Percentiles rank a stretch among this genome's conserved stretches.
Evolutionary conservation across 805 yeast species (phyloP).

Genomic region (Metschnikowia aberdeeniae): DNA sequence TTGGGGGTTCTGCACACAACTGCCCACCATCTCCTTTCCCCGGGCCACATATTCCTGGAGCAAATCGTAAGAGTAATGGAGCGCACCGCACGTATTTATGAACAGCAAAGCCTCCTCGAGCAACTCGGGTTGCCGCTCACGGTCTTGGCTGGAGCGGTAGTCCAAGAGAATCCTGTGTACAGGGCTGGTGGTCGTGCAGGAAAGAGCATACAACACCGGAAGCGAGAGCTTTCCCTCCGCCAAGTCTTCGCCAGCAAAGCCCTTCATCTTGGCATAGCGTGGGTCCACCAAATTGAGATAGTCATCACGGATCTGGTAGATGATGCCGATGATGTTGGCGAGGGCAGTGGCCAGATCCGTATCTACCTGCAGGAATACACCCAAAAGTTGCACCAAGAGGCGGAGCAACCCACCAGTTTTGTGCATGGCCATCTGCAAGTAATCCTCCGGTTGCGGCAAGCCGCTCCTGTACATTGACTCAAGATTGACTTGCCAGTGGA

Average conservation of each 20-base stretch:
- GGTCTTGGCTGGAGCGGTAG: slow-evolving; percentile 4
- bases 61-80: slow-evolving; percentile 22
- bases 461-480: slow-evolving; percentile 7
- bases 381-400: slow-evolving; percentile 65
- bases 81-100: slow-evolving; percentile 24
- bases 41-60: slow-evolving; percentile 20
- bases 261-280: slow-evolving; percentile 58
- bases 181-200: slow-evolving; percentile 12
- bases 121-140: slow-evolving; percentile 7
- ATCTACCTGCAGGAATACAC: slow-evolving; percentile 15
- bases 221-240: slow-evolving; percentile 87
- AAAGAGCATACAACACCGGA: slow-evolving; percentile 64
- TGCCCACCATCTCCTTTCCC: slow-evolving; percentile 16
- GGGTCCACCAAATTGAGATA: slow-evolving; percentile 61
- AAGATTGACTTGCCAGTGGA: slow-evolving; percentile 74
- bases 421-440: slow-evolving; percentile 75
- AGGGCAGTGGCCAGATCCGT: slow-evolving; percentile 45
- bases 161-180: slow-evolving; percentile 23
- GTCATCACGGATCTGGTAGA: slow-evolving; percentile 87
- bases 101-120: slow-evolving; percentile 20
- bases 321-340: slow-evolving; percentile 72
- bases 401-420: slow-evolving; percentile 87
- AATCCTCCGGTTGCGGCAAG: slow-evolving; percentile 40
- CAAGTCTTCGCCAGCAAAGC: slow-evolving; percentile 70
- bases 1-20: not conserved